Evolutionary conservation across 768 basidiomycete species (phyloP), one percentile per base, ranked within the genome.

Genomic region (Fibroporia radiculosa): DNA sequence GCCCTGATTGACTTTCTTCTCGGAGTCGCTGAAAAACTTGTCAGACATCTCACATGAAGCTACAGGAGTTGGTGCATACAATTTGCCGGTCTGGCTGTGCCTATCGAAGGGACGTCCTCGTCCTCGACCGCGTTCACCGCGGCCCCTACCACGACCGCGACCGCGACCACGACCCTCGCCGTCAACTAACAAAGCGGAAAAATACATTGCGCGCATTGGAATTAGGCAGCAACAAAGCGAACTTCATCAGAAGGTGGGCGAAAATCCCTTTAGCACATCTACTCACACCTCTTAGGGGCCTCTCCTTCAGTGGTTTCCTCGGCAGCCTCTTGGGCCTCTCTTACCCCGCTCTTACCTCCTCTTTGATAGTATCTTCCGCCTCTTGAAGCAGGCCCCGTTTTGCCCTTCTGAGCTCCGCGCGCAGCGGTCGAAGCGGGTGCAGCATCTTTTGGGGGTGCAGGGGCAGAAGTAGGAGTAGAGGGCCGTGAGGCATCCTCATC

Each of bases 1-100:
- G 53, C 83, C 84, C 61, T 91, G 86, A 63, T 90, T 85, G 56
- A 93, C 69, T 71, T 90, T 91, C 77, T 97, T 98, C 55, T 93
- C 88, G 35, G 89, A 84, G 68, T 98, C 95, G 63, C 89, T 93
- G 4, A 16, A 28, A 32, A 2, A 39, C 3, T 23, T 19, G 35
- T 43, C 3, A 42, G 36, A 47, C 29, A 40, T 32, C 14, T 26
- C 24, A 45, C 3, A 44, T 19, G 31, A 31, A 33, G n/a, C n/a
- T n/a, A n/a, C n/a, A n/a, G 13, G 16, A 48, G 7, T 34, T 22
- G 18, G 16, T 18, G 73, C 83, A 51, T 56, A 85, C 86, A 73
- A 82, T 67, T 84, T 86, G 63, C 85, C 90, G 31, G 90, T 90
- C 58, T 76, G 78, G 56, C 84, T 87, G 66, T 92, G 90, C 67